Base-by-base conservation (phyloP, 2,329 filamentous ascomycete species). In the Fusarium guadeloupense region DNA sequence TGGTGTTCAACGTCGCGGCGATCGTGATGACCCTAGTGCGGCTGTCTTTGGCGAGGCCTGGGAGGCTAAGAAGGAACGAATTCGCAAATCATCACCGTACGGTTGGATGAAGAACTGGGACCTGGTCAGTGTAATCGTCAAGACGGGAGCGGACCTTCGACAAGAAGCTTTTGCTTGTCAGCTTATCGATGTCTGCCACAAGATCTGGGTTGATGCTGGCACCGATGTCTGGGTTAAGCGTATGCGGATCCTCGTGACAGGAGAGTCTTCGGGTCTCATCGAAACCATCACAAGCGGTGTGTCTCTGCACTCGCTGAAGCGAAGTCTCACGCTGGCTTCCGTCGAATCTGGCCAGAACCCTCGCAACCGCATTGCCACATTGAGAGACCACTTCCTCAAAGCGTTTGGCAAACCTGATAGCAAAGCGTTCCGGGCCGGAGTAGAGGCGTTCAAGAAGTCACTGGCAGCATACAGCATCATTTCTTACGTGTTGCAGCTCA, bases 81-180 rank as follows among this genome's bases (percentile, higher is more conserved):
- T 95, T 72, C 85, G 91, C 59, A 89, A 90, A 68, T 90, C 90
- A 2, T 94, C 91, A 1, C 91, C 91, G 1, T 95, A 93, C 71
- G 91, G 91, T 9, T 92, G 90, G 86, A 92, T 93, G 88, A 91
- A 91, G 77, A 94, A 93, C 71, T 95, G 91, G 91, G 91, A 95
- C 70, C 82, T 95, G 20, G 82, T 95, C 60, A 93, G 90, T 71
- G 91, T 95, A 56, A 95, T 95, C 71, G 89, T 95, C 68, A 95
- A 95, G 79, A 95, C 91, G 10, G 91, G 91, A 4, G 89, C 89
- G 3, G 91, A 95, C 75, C 78, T 95, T 59, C 84, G 91, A 44
- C 91, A 95, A 77, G 91, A 95, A 76, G 91, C 91, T 0, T 95
- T 95, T 74, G 91, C 91, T 7, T 94, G 91, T 72, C 91, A 95